Conservation (phyloP, 129 eudicot genomes). For the Flaveria trinervia region DNA sequence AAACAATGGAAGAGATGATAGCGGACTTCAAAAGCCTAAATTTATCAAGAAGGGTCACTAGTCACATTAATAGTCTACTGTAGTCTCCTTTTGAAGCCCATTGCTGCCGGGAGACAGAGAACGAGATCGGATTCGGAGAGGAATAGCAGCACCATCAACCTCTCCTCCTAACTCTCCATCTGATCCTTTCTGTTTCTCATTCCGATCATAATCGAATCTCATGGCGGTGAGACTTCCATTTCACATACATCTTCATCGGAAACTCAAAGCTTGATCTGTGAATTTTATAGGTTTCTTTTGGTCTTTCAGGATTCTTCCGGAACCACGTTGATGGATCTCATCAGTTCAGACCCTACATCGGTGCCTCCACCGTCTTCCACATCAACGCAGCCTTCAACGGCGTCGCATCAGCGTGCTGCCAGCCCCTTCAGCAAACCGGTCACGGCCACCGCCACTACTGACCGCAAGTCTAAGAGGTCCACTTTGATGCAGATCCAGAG, state of each 20-base stretch:
- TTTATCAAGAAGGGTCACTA: too few species aligned
- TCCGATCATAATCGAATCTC: not conserved
- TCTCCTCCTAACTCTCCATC: slow-evolving; percentile 6
- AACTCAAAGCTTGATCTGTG: not conserved
- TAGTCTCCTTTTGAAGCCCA: too few species aligned
- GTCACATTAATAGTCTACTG: too few species aligned
- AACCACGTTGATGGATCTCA: slow-evolving; percentile 94
- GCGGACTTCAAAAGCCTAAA: too few species aligned
- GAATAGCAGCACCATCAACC: slow-evolving; percentile 5
- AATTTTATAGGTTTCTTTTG: slow-evolving; percentile 1
- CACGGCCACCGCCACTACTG: too few species aligned
- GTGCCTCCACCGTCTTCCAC: too few species aligned
- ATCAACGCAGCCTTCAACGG: too few species aligned
- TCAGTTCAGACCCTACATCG: slow-evolving; percentile 29
- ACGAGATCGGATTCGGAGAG: slow-evolving; percentile 21
- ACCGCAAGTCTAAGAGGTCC: too few species aligned
- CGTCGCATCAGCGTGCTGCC: too few species aligned
- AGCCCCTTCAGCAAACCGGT: too few species aligned
- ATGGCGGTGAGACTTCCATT: slow-evolving; percentile 31
- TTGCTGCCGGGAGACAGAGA: not conserved
- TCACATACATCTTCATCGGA: slow-evolving; percentile 5
- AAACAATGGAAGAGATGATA: too few species aligned
- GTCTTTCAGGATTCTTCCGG: slow-evolving; percentile 81
- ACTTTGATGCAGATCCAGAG: too few species aligned
- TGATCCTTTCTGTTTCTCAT: not conserved